These are phyloP conservation scores for Mortierella antarctica DNA, from an alignment of 192 early-diverging fungal genomes.

Conservation along the genomic window DNA sequence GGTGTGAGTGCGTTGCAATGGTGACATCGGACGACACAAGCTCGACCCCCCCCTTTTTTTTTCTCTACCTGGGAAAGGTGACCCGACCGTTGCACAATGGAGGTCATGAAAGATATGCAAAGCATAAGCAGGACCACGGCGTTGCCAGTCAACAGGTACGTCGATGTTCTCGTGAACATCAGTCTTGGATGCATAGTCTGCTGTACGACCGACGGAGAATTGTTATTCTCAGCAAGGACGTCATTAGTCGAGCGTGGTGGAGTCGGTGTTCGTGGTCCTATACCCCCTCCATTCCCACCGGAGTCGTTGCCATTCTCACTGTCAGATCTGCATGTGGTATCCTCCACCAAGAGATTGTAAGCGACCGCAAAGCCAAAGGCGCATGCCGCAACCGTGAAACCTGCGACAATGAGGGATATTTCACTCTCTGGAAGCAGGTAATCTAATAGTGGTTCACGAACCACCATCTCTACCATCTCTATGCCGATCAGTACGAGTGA, in stretches of 20 bases:
- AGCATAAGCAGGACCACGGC: slow-evolving; percentile 7
- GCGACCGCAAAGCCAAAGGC: slow-evolving; percentile 37
- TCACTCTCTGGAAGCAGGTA: slow-evolving; percentile 37
- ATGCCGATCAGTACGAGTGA: slow-evolving; percentile 26
- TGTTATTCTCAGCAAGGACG: slow-evolving; percentile 8
- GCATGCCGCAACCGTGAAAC: slow-evolving; percentile 23
- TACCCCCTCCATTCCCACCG: slow-evolving; percentile 18
- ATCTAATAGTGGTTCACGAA: slow-evolving; percentile 33
- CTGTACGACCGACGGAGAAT: slow-evolving; percentile 2
- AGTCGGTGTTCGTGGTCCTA: slow-evolving; percentile 8
- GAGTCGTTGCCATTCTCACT: background rate
- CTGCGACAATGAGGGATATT: slow-evolving; percentile 2
- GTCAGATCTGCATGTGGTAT: background rate
- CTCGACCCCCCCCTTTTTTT: too few species aligned
- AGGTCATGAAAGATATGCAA: background rate
- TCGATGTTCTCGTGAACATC: slow-evolving; percentile 37
- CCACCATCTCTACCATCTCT: slow-evolving; percentile 29
- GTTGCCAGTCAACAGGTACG: slow-evolving; percentile 15
- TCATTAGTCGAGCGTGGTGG: background rate
- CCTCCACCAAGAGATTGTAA: slow-evolving; percentile 35
- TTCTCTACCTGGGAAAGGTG: slow-evolving; percentile 20
- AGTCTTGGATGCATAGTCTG: slow-evolving; percentile 19
- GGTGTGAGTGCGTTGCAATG: background rate
- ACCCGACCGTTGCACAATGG: slow-evolving; percentile 14
- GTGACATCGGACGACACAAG: background rate